These are phyloP conservation scores for Aspergillus amoenus DNA, from an alignment of 2,329 filamentous ascomycete genomes.

Conservation along the genomic window DNA sequence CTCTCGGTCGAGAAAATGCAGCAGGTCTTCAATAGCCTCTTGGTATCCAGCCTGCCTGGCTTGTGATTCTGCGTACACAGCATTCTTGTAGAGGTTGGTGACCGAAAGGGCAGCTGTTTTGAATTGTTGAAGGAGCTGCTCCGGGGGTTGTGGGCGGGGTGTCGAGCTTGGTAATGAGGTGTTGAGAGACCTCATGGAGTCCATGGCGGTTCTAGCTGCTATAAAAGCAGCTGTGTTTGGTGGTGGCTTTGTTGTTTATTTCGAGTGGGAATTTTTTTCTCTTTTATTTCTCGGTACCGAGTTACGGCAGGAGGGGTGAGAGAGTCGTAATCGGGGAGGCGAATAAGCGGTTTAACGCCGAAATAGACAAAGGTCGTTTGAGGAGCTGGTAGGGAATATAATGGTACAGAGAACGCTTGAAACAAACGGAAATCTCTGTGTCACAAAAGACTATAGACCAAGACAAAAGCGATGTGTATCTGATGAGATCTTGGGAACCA, in stretches of 20 bases:
- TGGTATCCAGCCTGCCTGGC: slow-evolving; percentile 83
- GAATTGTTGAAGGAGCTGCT: slow-evolving; percentile 78
- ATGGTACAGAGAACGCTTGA: not conserved
- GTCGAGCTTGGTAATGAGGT: slow-evolving; percentile 59
- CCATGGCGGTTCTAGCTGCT: slow-evolving; percentile 46
- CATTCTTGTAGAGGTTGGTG: slow-evolving; percentile 94
- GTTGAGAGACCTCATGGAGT: slow-evolving; percentile 64
- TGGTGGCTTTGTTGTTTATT: not conserved
- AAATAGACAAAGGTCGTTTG: not conserved
- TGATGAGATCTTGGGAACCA: not conserved
- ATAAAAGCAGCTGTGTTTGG: slow-evolving; percentile 10
- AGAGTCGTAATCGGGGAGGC: not conserved
- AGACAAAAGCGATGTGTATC: not conserved
- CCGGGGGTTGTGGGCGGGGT: slow-evolving; percentile 48
- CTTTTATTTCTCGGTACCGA: slow-evolving; percentile 4
- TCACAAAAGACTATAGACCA: not conserved
- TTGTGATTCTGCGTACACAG: slow-evolving; percentile 72
- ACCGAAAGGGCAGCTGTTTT: slow-evolving; percentile 89
- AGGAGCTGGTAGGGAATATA: not conserved
- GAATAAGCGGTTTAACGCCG: not conserved
- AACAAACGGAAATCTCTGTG: not conserved
- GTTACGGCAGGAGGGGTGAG: slow-evolving; percentile 18
- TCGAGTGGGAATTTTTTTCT: not conserved
- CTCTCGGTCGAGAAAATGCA: slow-evolving; percentile 81
- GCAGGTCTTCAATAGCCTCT: slow-evolving; percentile 85